Evolutionary conservation across 306 rosid species (phyloP).

Genomic region (Prinsepia uniflora): DNA sequence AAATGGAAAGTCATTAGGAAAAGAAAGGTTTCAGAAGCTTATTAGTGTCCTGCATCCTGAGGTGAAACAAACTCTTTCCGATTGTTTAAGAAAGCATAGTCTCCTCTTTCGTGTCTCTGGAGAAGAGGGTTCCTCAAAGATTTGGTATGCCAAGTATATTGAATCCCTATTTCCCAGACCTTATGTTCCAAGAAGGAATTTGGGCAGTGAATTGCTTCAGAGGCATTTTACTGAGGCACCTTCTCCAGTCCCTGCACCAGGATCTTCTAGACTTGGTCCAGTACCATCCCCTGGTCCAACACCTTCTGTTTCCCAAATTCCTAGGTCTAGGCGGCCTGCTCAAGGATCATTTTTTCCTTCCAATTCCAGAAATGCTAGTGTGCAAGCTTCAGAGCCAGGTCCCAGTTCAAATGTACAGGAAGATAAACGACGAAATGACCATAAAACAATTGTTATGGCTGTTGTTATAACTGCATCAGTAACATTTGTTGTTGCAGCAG

Average conservation of each 20-base stretch:
- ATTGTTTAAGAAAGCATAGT: slow-evolving; percentile 53
- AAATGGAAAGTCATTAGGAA: slow-evolving; percentile 33
- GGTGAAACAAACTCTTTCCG: slow-evolving; percentile 50
- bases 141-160: slow-evolving; percentile 35
- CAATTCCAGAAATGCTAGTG: background rate
- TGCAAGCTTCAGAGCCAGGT: slow-evolving; percentile 27
- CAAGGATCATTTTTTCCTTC: slow-evolving; percentile 21
- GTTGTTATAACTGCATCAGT: slow-evolving; percentile 52
- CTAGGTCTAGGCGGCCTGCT: slow-evolving; percentile 13
- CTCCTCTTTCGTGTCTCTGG: slow-evolving; percentile 35
- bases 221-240: slow-evolving; percentile 22
- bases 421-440: slow-evolving; percentile 20
- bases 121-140: slow-evolving; percentile 48
- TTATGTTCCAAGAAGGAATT: slow-evolving; percentile 51
- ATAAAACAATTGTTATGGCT: slow-evolving; percentile 36
- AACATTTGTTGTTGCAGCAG: slow-evolving; percentile 50
- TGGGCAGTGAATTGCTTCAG: slow-evolving; percentile 34
- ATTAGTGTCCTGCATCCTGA: slow-evolving; percentile 43
- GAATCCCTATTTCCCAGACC: slow-evolving; percentile 37
- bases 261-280: slow-evolving; percentile 29
- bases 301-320: slow-evolving; percentile 24
- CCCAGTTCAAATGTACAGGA: slow-evolving; percentile 22
- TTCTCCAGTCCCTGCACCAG: slow-evolving; percentile 29
- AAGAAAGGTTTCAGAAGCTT: slow-evolving; percentile 39
- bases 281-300: slow-evolving; percentile 26